Evolutionary conservation across 441 rosid genomes (phyloP).

Genomic region (Adansonia madagascariensis): DNA sequence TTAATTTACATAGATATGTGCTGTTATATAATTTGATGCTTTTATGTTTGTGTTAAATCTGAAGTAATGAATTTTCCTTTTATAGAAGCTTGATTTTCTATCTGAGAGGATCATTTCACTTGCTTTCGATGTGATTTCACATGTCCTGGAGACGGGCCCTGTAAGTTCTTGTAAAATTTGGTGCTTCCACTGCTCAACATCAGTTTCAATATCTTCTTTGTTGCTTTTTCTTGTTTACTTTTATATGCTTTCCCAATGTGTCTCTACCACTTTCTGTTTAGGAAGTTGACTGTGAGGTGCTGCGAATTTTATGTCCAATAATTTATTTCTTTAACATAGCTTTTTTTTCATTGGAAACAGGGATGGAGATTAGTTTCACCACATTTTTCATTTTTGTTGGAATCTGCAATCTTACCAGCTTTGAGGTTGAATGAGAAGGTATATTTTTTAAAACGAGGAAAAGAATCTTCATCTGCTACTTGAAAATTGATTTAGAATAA

Average conservation of each 20-base stretch:
- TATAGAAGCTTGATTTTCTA: slow-evolving; percentile 70
- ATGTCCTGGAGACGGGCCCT: slow-evolving; percentile 79
- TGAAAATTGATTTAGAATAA: slow-evolving; percentile 3
- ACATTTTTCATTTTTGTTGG: slow-evolving; percentile 72
- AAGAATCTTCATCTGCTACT: slow-evolving; percentile 1
- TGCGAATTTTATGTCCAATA: slow-evolving; percentile 21
- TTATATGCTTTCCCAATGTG: slow-evolving; percentile 13
- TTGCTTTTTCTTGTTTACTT: slow-evolving; percentile 1
- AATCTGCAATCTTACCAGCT: slow-evolving; percentile 78
- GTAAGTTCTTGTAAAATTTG: slow-evolving; percentile 51
- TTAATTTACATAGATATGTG: neutral
- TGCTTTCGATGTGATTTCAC: slow-evolving; percentile 81
- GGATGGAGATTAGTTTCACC: slow-evolving; percentile 95
- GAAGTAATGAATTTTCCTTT: slow-evolving; percentile 29
- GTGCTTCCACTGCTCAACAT: slow-evolving; percentile 14
- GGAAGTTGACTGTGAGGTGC: slow-evolving; percentile 13
- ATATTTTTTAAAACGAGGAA: slow-evolving; percentile 21
- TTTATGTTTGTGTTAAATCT: slow-evolving; percentile 23
- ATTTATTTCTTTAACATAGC: slow-evolving; percentile 25
- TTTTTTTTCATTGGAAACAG: slow-evolving; percentile 42
- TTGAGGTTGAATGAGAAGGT: slow-evolving; percentile 79
- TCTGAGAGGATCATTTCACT: slow-evolving; percentile 72
- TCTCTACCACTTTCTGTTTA: slow-evolving; percentile 17
- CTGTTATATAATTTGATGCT: neutral
- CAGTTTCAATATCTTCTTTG: slow-evolving; percentile 8